A percentile compares a stretch with the other conserved stretches of the same genome.
Evolutionary conservation across 208 protist species (phyloP).

Genomic region (Trypanosoma melophagium): DNA sequence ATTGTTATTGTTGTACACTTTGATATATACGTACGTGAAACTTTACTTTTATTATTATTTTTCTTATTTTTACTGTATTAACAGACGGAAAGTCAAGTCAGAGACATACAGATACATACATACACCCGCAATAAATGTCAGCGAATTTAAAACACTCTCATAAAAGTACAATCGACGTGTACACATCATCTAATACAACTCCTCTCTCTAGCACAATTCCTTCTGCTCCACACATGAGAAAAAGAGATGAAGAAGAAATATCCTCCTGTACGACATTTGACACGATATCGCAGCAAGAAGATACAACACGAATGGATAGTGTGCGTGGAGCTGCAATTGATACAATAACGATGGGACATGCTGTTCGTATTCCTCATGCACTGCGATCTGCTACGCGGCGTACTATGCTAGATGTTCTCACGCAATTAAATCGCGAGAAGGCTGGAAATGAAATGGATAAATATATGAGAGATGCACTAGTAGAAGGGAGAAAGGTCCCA

Average conservation of each 20-base stretch:
- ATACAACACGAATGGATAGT: too few relatives aligned
- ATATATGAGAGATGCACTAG: too few relatives aligned
- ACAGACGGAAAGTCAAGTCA: too few relatives aligned
- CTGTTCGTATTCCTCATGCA: slow-evolving; percentile 54
- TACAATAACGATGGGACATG: slow-evolving; percentile 56
- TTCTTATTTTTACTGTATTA: too few relatives aligned
- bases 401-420: slow-evolving; percentile 75
- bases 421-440: background rate
- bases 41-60: too few relatives aligned
- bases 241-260: slow-evolving; percentile 6
- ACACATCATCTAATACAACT: slow-evolving; percentile 1
- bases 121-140: background rate
- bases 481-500: background rate
- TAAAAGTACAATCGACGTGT: slow-evolving; percentile 23
- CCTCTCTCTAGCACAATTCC: background rate
- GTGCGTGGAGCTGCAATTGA: background rate
- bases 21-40: too few relatives aligned
- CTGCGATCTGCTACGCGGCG: slow-evolving; percentile 57
- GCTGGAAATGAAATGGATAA: too few relatives aligned
- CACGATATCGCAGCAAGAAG: background rate
- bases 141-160: background rate
- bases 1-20: too few relatives aligned
- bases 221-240: too few relatives aligned
- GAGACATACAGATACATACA: too few relatives aligned
- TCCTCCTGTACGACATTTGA: background rate